These are phyloP conservation scores for Aspergillus persii DNA, from an alignment of 2,329 filamentous ascomycete genomes.

Conservation along the genomic window DNA sequence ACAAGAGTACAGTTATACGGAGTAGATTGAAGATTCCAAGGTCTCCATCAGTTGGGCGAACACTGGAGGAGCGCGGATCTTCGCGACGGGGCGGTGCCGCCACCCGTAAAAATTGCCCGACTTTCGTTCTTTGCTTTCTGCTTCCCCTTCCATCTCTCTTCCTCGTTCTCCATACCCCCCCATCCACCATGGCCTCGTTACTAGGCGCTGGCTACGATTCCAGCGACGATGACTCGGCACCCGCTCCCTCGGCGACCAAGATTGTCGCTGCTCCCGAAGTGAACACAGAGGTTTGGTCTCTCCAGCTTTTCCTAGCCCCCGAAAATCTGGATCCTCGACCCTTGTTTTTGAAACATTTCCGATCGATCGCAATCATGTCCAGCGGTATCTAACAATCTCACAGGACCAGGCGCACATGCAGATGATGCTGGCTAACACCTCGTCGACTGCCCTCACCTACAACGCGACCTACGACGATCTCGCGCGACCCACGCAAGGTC, in stretches of 20 bases:
- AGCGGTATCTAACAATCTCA: conserved; percentile 37
- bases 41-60: too few species aligned
- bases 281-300: conserved; percentile 56
- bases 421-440: conserved; percentile 52
- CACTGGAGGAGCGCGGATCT: conserved; percentile 6
- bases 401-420: conserved; percentile 52
- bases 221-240: conserved; percentile 47
- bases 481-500: conserved; percentile 63
- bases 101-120: conserved; percentile 33
- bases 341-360: not conserved
- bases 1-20: not conserved
- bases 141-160: conserved; percentile 6
- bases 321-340: not conserved
- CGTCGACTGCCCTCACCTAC: conserved; percentile 50
- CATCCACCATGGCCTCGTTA: conserved; percentile 41
- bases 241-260: conserved; percentile 32
- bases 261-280: conserved; percentile 53
- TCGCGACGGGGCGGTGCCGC: conserved; percentile 23
- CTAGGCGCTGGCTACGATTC: conserved; percentile 47
- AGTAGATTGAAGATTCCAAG: not conserved
- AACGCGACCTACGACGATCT: conserved; percentile 69
- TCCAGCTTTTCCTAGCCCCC: conserved; percentile 10
- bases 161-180: conserved; percentile 1
- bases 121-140: conserved; percentile 4
- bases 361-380: not conserved